Conservation (phyloP, 2,329 filamentous ascomycete genomes). For the Fusarium longipes region DNA sequence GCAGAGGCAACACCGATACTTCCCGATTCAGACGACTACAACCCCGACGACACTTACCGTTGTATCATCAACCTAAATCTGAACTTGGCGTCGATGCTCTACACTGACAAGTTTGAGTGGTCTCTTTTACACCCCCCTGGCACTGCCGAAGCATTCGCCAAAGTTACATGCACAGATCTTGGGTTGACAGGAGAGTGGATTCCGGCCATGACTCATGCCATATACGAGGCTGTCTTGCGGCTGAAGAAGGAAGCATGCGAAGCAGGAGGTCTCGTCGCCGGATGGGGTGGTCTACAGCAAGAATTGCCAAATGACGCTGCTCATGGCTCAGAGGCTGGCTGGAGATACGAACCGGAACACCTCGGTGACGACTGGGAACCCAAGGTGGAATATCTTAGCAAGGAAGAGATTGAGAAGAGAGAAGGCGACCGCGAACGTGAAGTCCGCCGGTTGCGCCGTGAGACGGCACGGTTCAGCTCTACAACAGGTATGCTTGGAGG, state of each 20-base stretch:
- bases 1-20: constrained; percentile 74
- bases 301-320: constrained; percentile 92
- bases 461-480: constrained; percentile 92
- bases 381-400: constrained; percentile 82
- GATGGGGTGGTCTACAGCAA: constrained; percentile 67
- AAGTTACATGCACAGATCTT: constrained; percentile 90
- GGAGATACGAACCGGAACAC: constrained; percentile 94
- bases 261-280: constrained; percentile 84
- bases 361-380: constrained; percentile 87
- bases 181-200: constrained; percentile 94
- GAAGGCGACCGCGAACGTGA: constrained; percentile 95
- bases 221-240: constrained; percentile 92
- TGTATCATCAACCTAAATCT: constrained; percentile 93
- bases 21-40: constrained; percentile 76
- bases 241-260: constrained; percentile 98
- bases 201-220: constrained; percentile 92
- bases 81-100: constrained; percentile 89
- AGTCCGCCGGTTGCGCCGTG: constrained; percentile 84
- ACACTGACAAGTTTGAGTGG: constrained; percentile 98
- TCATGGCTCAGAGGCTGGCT: constrained; percentile 84
- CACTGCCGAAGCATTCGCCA: constrained; percentile 91
- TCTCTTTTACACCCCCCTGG: constrained; percentile 91
- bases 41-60: constrained; percentile 93
- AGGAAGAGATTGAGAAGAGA: constrained; percentile 97
- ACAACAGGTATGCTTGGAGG: constrained; percentile 83